Evolutionary conservation across 1,139 yeast species (phyloP).

Genomic region (Sugiyamaella grinbergsii): DNA sequence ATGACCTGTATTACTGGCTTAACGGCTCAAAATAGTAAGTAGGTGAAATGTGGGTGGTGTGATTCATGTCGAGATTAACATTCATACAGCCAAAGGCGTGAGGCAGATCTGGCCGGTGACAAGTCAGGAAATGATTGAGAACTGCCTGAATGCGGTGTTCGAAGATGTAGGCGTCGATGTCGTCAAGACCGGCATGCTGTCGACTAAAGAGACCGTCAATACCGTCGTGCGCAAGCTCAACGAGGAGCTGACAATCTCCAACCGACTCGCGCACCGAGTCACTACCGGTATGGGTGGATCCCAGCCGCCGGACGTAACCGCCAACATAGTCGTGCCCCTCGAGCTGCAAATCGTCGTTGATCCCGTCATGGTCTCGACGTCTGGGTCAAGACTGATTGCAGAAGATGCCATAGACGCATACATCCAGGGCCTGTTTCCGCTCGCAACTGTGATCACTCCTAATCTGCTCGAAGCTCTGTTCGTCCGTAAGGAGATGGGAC

Average conservation of each 20-base stretch:
- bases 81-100: conserved; percentile 51
- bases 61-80: not conserved
- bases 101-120: conserved; percentile 50
- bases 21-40: conserved; percentile 70
- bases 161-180: conserved; percentile 68
- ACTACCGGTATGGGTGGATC: too few species aligned
- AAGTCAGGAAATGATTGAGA: conserved; percentile 48
- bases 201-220: conserved; percentile 58
- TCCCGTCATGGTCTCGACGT: conserved; percentile 82
- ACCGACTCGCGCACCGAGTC: too few species aligned
- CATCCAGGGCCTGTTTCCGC: conserved; percentile 52
- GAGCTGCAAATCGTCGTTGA: conserved; percentile 56
- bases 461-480: conserved; percentile 66
- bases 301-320: conserved; percentile 18
- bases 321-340: not conserved
- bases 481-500: conserved; percentile 34
- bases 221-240: conserved; percentile 48
- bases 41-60: too few species aligned
- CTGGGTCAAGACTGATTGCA: conserved; percentile 63
- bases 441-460: conserved; percentile 73
- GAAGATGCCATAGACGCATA: conserved; percentile 51
- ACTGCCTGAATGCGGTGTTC: conserved; percentile 57
- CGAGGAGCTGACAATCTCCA: not conserved
- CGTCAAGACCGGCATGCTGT: conserved; percentile 80
- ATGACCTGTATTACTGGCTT: conserved; percentile 78